Evolutionary conservation across 2,329 filamentous ascomycete species (phyloP).

Genomic region (Colletotrichum incanum): DNA sequence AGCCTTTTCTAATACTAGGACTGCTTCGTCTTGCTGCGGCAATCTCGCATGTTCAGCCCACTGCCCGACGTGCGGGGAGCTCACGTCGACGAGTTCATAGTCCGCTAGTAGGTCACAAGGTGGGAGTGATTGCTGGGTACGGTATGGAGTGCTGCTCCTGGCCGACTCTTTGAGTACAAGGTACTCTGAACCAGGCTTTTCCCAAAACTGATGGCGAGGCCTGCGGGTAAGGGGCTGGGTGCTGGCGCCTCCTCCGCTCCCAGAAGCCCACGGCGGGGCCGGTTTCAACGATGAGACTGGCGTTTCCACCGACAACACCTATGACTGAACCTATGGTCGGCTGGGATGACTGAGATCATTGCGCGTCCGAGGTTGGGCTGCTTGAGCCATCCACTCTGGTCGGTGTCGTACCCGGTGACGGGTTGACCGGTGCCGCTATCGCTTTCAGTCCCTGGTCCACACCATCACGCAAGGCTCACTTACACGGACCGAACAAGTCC

Average conservation of each 20-base stretch:
- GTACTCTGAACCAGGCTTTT: background rate
- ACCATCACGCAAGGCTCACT: background rate
- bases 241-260: slow-evolving; percentile 48
- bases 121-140: background rate
- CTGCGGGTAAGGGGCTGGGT: background rate
- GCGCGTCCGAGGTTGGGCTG: too few species aligned
- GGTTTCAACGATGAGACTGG: too few species aligned
- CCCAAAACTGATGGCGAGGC: background rate
- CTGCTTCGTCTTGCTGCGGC: background rate
- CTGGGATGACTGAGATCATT: background rate
- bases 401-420: background rate
- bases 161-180: background rate
- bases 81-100: background rate
- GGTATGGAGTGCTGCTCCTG: background rate
- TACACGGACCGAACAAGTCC: slow-evolving; percentile 44
- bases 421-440: background rate
- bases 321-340: slow-evolving; percentile 59
- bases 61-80: background rate
- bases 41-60: background rate
- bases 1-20: too few species aligned
- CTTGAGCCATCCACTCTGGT: background rate
- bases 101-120: too few species aligned
- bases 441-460: background rate
- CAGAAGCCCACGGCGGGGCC: slow-evolving; percentile 58
- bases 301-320: slow-evolving; percentile 56